These are phyloP conservation scores for Termitomyces sp. DNA, from an alignment of 768 basidiomycete genomes.

Conservation along the genomic window DNA sequence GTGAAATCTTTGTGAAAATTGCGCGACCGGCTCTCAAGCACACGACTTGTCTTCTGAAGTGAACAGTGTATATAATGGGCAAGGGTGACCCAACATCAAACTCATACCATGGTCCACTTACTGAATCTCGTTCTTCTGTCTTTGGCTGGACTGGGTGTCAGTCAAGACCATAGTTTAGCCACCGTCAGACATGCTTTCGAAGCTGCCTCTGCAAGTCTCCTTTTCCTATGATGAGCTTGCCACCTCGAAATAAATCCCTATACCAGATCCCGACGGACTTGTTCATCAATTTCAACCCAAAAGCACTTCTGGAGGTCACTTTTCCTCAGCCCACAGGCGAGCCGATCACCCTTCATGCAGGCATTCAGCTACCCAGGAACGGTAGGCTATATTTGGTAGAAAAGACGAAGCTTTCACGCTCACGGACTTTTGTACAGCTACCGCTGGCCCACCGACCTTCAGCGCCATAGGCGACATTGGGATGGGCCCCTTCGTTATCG, in stretches of 20 bases:
- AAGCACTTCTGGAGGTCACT: slow-evolving; percentile 29
- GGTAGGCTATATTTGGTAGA: slow-evolving; percentile 17
- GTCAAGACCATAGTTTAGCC: slow-evolving; percentile 21
- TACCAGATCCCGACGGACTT: slow-evolving; percentile 29
- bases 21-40: not conserved
- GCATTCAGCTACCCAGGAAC: slow-evolving; percentile 29
- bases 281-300: slow-evolving; percentile 29
- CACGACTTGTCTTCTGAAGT: not conserved
- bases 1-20: not conserved
- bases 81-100: not conserved
- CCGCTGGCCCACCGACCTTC: slow-evolving; percentile 34
- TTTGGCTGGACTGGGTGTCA: slow-evolving; percentile 12
- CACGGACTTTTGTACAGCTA: slow-evolving; percentile 21
- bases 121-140: slow-evolving; percentile 7
- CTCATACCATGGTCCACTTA: slow-evolving; percentile 5
- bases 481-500: slow-evolving; percentile 42
- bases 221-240: not conserved
- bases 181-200: slow-evolving; percentile 22
- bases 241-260: not conserved
- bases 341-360: slow-evolving; percentile 31
- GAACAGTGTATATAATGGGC: not conserved
- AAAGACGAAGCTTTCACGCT: not conserved
- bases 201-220: slow-evolving; percentile 18
- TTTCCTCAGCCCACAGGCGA: slow-evolving; percentile 25
- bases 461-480: slow-evolving; percentile 19